phyloP scores from a whole-genome alignment of 495 filamentous ascomycete genomes.

The Neurospora intermedia region DNA sequence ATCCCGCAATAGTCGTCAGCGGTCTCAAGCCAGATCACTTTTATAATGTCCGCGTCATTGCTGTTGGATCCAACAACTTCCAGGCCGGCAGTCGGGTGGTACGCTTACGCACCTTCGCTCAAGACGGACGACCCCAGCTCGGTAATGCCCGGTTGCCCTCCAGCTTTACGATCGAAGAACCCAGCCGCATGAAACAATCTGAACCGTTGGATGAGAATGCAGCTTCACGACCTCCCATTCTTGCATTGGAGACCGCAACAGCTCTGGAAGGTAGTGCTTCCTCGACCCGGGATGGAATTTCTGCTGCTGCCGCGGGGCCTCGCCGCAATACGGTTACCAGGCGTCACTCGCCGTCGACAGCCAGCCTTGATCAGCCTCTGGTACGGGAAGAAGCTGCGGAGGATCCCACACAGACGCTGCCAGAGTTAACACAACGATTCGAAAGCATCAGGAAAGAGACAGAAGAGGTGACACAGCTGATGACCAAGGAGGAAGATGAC shows the following conservation, averaged over 20 bases:
- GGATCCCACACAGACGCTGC: conserved; percentile 32
- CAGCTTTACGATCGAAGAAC: conserved; percentile 40
- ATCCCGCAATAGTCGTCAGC: conserved; percentile 81
- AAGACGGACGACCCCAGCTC: conserved; percentile 44
- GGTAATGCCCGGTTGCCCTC: conserved; percentile 41
- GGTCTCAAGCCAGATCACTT: conserved; percentile 76
- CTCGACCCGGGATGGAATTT: conserved; percentile 53
- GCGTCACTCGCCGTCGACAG: conserved; percentile 63
- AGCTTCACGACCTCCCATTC: conserved; percentile 27
- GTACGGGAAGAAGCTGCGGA: conserved; percentile 32
- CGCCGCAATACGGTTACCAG: conserved; percentile 61
- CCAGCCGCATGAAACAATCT: conserved; percentile 26
- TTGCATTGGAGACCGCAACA: conserved; percentile 44
- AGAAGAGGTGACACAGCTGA: conserved; percentile 43
- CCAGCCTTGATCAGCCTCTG: conserved; percentile 45
- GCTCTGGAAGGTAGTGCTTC: conserved; percentile 39
- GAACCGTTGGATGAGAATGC: conserved; percentile 30
- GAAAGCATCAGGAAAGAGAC: conserved; percentile 62
- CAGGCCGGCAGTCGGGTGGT: conserved; percentile 79
- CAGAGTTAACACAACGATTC: conserved; percentile 57
- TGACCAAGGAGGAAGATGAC: conserved; percentile 56
- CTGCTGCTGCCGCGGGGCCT: conserved; percentile 40
- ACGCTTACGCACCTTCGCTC: conserved; percentile 56
- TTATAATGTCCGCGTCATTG: conserved; percentile 86
- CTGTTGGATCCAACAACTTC: conserved; percentile 80